phyloP scores from a whole-genome alignment of 176 grass and related monocot genomes.

The Triticum aestivum region DNA sequence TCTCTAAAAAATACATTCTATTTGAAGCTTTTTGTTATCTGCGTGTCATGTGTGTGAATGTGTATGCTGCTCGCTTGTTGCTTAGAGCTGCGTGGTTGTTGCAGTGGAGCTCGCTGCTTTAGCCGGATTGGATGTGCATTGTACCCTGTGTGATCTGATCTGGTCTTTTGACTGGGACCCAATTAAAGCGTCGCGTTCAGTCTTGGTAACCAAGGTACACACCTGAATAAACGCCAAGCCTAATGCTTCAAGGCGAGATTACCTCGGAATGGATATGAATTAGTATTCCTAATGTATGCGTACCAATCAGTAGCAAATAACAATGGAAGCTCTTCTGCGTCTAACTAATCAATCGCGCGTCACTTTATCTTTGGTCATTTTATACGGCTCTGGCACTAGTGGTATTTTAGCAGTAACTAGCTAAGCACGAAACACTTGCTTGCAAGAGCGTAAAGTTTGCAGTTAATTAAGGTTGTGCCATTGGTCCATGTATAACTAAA shows the following conservation, averaged over 20 bases:
- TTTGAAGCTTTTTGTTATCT: background rate
- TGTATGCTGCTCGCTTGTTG: constrained; percentile 9
- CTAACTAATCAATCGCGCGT: background rate
- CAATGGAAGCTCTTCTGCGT: background rate
- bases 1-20: background rate
- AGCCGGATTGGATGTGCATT: constrained; percentile 32
- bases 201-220: constrained; percentile 50
- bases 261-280: constrained; percentile 8
- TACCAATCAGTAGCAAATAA: background rate
- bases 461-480: background rate
- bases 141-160: constrained; percentile 28
- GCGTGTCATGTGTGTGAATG: background rate
- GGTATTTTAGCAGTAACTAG: background rate
- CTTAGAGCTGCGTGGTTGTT: constrained; percentile 39
- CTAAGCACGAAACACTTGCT: background rate
- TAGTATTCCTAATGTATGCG: constrained; percentile 15
- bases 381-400: background rate
- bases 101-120: constrained; percentile 39
- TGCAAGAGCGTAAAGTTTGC: background rate
- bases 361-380: background rate
- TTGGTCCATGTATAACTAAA: background rate
- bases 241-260: constrained; percentile 41
- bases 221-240: constrained; percentile 34
- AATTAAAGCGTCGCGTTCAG: constrained; percentile 21
- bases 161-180: constrained; percentile 29